Evolutionary conservation across 495 filamentous ascomycete species (phyloP).

Genomic region (Podospora australis): DNA sequence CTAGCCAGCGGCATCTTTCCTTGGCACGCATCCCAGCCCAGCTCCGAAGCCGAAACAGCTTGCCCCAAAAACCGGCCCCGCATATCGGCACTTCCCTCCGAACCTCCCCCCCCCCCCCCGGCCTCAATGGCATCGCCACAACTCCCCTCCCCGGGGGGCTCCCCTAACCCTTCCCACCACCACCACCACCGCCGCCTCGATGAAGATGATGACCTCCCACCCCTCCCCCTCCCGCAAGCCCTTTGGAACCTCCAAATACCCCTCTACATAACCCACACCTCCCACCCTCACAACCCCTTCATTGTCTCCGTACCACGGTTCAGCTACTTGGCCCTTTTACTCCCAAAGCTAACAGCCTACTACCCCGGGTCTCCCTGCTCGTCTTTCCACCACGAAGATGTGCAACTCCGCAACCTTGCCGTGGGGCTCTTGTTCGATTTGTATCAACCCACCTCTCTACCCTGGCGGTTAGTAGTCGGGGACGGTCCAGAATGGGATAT

Average conservation of each 20-base stretch:
- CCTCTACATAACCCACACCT: slow-evolving; percentile 45
- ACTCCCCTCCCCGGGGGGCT: too few relatives aligned
- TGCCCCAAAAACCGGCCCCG: too few relatives aligned
- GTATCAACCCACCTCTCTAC: slow-evolving; percentile 50
- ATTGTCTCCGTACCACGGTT: slow-evolving; percentile 58
- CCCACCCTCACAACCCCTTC: slow-evolving; percentile 35
- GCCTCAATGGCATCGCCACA: too few relatives aligned
- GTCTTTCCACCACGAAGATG: slow-evolving; percentile 81
- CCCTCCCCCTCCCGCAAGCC: slow-evolving; percentile 29
- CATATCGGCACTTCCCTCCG: too few relatives aligned
- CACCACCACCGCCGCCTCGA: neutral
- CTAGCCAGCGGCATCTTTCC: too few relatives aligned
- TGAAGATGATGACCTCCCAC: slow-evolving; percentile 1
- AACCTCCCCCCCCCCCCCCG: too few relatives aligned
- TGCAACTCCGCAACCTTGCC: slow-evolving; percentile 63
- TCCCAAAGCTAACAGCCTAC: slow-evolving; percentile 73
- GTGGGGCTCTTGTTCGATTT: slow-evolving; percentile 86
- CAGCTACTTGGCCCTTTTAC: slow-evolving; percentile 67
- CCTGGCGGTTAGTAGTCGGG: slow-evolving; percentile 67
- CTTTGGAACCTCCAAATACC: slow-evolving; percentile 47
- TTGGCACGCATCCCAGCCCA: too few relatives aligned
- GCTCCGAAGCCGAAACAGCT: too few relatives aligned
- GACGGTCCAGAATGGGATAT: slow-evolving; percentile 62
- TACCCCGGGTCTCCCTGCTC: slow-evolving; percentile 58
- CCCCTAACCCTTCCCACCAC: neutral